phyloP scores from a whole-genome alignment of 768 basidiomycete species.

The Steccherinum ochraceum region DNA sequence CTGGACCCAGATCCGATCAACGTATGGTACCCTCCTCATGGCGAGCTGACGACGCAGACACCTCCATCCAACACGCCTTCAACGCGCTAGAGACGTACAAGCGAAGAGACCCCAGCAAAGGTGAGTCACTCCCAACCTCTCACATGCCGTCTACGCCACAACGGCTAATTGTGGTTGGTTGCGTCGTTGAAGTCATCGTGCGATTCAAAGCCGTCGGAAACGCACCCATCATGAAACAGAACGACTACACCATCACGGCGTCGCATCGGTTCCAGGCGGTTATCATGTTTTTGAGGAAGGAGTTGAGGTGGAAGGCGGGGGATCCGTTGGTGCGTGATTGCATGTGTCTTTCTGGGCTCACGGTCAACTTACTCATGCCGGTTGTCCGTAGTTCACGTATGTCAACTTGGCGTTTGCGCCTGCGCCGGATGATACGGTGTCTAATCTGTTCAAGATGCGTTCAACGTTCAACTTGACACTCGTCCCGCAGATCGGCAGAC shows the following conservation, averaged over 20 bases:
- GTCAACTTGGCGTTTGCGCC: slow-evolving; percentile 74
- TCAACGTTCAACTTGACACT: neutral
- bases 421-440: slow-evolving; percentile 68
- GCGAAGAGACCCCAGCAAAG: slow-evolving; percentile 76
- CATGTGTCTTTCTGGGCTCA: neutral
- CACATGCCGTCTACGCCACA: neutral
- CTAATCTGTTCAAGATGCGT: slow-evolving; percentile 57
- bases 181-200: slow-evolving; percentile 66
- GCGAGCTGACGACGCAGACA: too few species aligned
- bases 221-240: slow-evolving; percentile 97
- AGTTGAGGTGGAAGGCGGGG: slow-evolving; percentile 76
- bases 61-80: slow-evolving; percentile 31
- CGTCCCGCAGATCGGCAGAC: neutral
- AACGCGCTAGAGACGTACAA: slow-evolving; percentile 80
- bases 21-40: too few species aligned
- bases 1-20: too few species aligned
- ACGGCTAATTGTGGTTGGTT: neutral
- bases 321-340: slow-evolving; percentile 81
- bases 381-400: slow-evolving; percentile 52
- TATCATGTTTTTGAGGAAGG: slow-evolving; percentile 84
- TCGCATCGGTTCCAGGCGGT: slow-evolving; percentile 92
- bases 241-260: slow-evolving; percentile 95
- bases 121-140: slow-evolving; percentile 29
- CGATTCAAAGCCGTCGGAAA: slow-evolving; percentile 97
- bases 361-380: too few species aligned